phyloP scores from a whole-genome alignment of 768 basidiomycete genomes.

The Boletales sp. region DNA sequence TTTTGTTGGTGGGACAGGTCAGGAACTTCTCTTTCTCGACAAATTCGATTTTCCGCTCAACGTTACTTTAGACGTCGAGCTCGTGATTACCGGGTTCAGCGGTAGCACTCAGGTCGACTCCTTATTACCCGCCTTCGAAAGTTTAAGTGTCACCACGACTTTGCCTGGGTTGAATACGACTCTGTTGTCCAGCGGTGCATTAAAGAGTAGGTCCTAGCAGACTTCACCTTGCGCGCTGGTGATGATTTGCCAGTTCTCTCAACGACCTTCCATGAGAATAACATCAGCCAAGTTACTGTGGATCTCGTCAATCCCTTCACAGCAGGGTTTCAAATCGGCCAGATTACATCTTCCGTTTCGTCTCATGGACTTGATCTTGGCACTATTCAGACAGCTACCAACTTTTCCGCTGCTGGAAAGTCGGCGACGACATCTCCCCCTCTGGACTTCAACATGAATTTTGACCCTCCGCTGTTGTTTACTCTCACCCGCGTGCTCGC shows the following conservation, averaged over 20 bases:
- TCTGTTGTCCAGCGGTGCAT: constrained; percentile 52
- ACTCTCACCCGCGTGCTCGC: constrained; percentile 67
- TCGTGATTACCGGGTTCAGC: constrained; percentile 55
- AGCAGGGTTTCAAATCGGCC: constrained; percentile 52
- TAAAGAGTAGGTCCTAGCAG: constrained; percentile 40
- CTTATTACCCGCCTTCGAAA: constrained; percentile 56
- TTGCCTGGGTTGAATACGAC: constrained; percentile 60
- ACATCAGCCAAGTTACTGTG: constrained; percentile 64
- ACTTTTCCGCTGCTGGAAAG: constrained; percentile 52
- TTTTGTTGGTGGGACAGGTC: constrained; percentile 61
- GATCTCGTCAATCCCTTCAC: constrained; percentile 67
- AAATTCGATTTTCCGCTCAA: not conserved
- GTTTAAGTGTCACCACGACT: constrained; percentile 50
- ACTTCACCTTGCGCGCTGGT: not conserved
- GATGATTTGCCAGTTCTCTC: constrained; percentile 44
- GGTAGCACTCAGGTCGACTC: constrained; percentile 60
- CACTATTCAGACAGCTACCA: constrained; percentile 48
- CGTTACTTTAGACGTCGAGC: constrained; percentile 43
- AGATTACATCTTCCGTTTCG: constrained; percentile 56
- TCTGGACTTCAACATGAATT: constrained; percentile 61
- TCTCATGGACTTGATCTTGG: constrained; percentile 62
- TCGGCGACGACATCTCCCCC: constrained; percentile 53
- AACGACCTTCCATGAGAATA: constrained; percentile 58
- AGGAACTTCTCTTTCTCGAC: not conserved
- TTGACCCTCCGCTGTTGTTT: constrained; percentile 65